Base-by-base conservation (phyloP, 2,329 filamentous ascomycete genomes). In the Ophidiomyces ophidiicola region DNA sequence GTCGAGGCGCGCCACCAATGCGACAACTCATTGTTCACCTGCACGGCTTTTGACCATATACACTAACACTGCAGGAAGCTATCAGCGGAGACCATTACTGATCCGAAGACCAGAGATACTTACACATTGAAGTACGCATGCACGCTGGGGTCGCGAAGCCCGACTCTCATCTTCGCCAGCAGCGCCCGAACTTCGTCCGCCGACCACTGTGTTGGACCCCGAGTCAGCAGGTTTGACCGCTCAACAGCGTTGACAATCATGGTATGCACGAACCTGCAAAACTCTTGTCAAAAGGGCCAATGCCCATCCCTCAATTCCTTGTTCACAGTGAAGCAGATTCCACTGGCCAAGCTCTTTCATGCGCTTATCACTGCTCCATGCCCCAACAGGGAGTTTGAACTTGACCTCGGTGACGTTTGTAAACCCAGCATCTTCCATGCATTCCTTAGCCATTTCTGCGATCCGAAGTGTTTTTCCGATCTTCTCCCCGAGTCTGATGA, bases 371-470 rank as follows among this genome's bases (percentile, higher is more conserved):
- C 28, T 61, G 24, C 54, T 53, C 64, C 64, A 67, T 11, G 56
- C 53, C 2, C 59, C 60, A 11, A 7, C 14, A 8, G 64, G 63
- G 55, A 61, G 60, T 38, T 62, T 61, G 46, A 56, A 64, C 25
- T 49, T 49, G 44, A 51, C 49, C 47, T 66, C 61, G 6, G 59
- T 55, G 1, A 70, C 57, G 44, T 68, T 60, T 4, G 58, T 58
- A 45, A 70, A 70, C 2, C 67, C 67, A 10, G 55, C 50, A n/a
- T 54, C 44, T 12, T 37, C 40, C 6, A 66, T 50, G 30, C 45
- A 44, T 3, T 53, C 41, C 8, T 56, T 57, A 44, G 53, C 50
- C 14, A 41, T 32, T 10, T 45, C 44, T 14, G 49, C 48, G 3
- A 55, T 47, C 6, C 41, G 37, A 15, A 58, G 47, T 10, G 48